A percentile compares a stretch with the other conserved stretches of the same genome.
These are phyloP conservation scores for Daldinia decipiens DNA, from an alignment of 495 filamentous ascomycete species.

Conservation along the genomic window DNA sequence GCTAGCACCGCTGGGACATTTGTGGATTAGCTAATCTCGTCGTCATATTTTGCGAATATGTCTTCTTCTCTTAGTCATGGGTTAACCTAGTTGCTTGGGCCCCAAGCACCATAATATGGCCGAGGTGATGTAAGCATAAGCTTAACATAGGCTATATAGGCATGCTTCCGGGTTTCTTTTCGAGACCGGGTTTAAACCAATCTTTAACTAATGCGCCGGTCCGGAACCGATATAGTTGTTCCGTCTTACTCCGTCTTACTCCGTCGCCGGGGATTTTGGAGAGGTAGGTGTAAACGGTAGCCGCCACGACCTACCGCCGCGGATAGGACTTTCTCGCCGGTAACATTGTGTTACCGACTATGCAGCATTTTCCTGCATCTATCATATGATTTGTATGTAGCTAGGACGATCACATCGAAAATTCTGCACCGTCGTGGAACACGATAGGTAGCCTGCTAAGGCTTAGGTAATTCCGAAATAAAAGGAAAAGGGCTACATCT, in stretches of 20 bases:
- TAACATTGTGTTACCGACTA: not conserved
- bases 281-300: not conserved
- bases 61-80: not conserved
- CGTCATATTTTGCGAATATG: not conserved
- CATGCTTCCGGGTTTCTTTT: not conserved
- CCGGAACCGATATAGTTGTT: no score
- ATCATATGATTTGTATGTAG: constrained; percentile 9
- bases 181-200: not conserved
- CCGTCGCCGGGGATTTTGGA: not conserved
- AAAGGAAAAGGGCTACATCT: constrained; percentile 12
- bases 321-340: constrained; percentile 8
- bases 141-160: not conserved
- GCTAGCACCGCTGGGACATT: not conserved
- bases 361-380: constrained; percentile 1
- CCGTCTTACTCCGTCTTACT: not conserved
- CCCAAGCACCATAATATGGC: not conserved
- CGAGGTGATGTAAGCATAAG: constrained; percentile 2
- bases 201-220: no score
- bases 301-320: not conserved
- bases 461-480: constrained; percentile 34
- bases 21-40: not conserved
- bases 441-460: constrained; percentile 12
- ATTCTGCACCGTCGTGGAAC: constrained; percentile 2
- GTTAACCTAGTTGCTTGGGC: not conserved
- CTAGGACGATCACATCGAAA: not conserved